Evolutionary conservation across 2,329 filamentous ascomycete species (phyloP).

Genomic region (Pseudopyricularia javanii): DNA sequence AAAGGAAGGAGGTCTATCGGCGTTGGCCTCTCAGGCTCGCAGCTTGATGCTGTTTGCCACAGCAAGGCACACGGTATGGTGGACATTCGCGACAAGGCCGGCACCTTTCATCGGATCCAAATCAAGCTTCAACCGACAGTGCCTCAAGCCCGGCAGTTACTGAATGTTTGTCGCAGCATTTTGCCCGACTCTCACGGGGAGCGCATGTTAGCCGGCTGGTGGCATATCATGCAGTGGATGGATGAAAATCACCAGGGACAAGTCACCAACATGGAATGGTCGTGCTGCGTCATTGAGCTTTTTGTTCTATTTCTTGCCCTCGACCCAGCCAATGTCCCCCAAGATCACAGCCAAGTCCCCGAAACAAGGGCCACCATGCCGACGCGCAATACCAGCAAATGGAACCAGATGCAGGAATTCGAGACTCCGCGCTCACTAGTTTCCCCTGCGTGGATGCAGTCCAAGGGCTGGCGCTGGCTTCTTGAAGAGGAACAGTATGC

Average conservation of each 20-base stretch:
- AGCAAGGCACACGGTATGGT: slow-evolving; percentile 47
- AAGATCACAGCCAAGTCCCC: slow-evolving; percentile 11
- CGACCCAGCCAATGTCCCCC: slow-evolving; percentile 11
- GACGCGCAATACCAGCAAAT: slow-evolving; percentile 15
- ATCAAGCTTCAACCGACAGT: slow-evolving; percentile 56
- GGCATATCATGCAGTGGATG: slow-evolving; percentile 63
- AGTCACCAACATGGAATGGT: slow-evolving; percentile 52
- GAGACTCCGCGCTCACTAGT: slow-evolving; percentile 35
- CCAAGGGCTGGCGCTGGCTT: slow-evolving; percentile 59
- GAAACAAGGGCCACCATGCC: background rate
- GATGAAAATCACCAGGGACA: slow-evolving; percentile 19
- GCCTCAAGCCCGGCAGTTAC: slow-evolving; percentile 45
- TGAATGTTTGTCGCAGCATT: slow-evolving; percentile 52
- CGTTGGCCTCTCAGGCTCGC: slow-evolving; percentile 31
- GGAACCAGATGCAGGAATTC: slow-evolving; percentile 32
- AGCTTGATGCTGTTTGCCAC: slow-evolving; percentile 43
- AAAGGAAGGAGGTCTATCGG: slow-evolving; percentile 23
- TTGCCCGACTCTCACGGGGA: slow-evolving; percentile 45
- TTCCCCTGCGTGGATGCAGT: slow-evolving; percentile 46
- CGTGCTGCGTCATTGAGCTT: slow-evolving; percentile 50
- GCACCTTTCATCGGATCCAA: slow-evolving; percentile 51
- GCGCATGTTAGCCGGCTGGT: slow-evolving; percentile 58
- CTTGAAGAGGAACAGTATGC: slow-evolving; percentile 32
- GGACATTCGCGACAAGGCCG: slow-evolving; percentile 52
- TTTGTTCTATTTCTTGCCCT: slow-evolving; percentile 45